phyloP scores from a whole-genome alignment of 208 protist genomes.

The Leishmania mexicana region DNA sequence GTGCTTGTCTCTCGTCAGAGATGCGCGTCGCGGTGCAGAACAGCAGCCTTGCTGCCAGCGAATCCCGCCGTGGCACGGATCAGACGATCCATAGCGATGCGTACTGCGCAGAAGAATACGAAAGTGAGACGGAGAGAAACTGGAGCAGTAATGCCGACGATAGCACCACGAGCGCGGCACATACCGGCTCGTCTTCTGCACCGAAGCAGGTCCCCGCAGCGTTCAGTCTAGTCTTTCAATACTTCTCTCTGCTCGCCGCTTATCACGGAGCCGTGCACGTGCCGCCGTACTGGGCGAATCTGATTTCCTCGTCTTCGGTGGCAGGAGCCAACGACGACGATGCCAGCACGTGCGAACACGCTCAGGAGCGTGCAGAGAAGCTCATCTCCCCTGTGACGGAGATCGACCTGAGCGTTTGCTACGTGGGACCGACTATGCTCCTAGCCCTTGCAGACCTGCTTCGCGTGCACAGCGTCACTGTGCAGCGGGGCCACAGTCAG shows the following conservation, averaged over 20 bases:
- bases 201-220: background rate
- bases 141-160: background rate
- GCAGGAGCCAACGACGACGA: background rate
- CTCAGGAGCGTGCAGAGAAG: background rate
- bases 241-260: conserved; percentile 20
- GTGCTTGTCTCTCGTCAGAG: background rate
- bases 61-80: background rate
- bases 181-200: background rate
- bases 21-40: background rate
- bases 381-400: conserved; percentile 8
- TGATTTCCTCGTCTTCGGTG: background rate
- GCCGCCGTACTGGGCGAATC: conserved; percentile 14
- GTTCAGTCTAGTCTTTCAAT: conserved; percentile 15
- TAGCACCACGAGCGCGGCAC: background rate
- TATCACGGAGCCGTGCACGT: conserved; percentile 27
- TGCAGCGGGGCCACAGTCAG: background rate
- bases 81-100: background rate
- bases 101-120: background rate
- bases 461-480: conserved; percentile 28
- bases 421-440: conserved; percentile 32
- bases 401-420: conserved; percentile 32
- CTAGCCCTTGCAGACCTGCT: conserved; percentile 41
- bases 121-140: background rate
- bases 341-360: background rate
- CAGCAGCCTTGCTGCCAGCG: background rate